Base-by-base conservation (phyloP, 441 rosid genomes). In the Populus hybrid region DNA sequence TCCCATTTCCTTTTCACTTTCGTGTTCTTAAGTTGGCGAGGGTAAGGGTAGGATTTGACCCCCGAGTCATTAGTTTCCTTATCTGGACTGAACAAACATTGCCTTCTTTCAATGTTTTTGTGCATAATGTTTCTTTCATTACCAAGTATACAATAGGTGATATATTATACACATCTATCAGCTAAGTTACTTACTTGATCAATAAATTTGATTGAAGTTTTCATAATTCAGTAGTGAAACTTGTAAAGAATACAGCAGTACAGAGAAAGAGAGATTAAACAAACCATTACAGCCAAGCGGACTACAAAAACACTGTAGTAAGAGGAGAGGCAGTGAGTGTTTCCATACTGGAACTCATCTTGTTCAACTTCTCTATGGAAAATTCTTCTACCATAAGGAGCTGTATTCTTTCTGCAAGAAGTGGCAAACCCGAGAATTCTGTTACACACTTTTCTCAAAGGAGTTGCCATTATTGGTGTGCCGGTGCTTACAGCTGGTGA, bases 241-340 rank as follows among this genome's bases (percentile, higher is more conserved):
- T 64, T 32, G 28, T 7, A 65, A 30, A 4, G 18, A 21, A 32
- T 54, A 59, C 46, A 20, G 4, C 38, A 57, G 73, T 74, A 16
- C 26, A 23, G 24, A 32, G 26, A 61, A 2, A 38, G 2, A 81
- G 20, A 79, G 67, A 12, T n/a, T 75, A 64, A n/a, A 78, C 94
- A 34, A 76, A 96, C 99, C 99, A 96, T 96, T 77, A 96, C 94
- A 38, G 99, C 99, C 16, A 94, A 93, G 12, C 99, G 97, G 80
- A 86, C 99, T 6, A 92, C 97, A 69, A 95, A 95, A 77, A 95
- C 93, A 72, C 98, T 95, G 93, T 95, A 95, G 81, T 95, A 95
- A 2, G 99, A 95, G 3, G 99, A 90, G 70, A 95, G 89, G 79
- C 99, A 94, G 80, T 83, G 93, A 79, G 89, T 77, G 23, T 80